Percentiles rank a stretch among this genome's conserved stretches.
phyloP scores from a whole-genome alignment of 148 eudicot species.

The Vaccinium myrtillus region DNA sequence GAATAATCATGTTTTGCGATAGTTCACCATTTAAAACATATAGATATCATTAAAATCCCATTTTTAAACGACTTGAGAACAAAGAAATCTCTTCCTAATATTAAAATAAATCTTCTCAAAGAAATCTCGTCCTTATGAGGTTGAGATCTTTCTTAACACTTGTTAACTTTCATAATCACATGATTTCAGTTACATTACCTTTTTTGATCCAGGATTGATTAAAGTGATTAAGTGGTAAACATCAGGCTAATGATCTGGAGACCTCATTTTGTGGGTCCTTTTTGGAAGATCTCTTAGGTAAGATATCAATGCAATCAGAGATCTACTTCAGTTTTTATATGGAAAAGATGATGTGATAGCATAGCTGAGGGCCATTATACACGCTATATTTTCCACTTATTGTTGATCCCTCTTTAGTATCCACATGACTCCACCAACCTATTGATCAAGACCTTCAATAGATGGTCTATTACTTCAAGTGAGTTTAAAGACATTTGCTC shows the following conservation, averaged over 20 bases:
- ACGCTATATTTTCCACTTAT: not conserved
- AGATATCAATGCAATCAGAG: conserved; percentile 29
- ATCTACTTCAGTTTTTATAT: conserved; percentile 7
- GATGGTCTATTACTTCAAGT: conserved; percentile 39
- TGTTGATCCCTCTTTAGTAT: not conserved
- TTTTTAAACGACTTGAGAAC: conserved; percentile 12
- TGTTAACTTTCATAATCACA: conserved; percentile 17
- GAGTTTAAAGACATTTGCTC: conserved; percentile 11
- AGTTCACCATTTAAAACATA: not conserved
- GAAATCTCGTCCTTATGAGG: not conserved
- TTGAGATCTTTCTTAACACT: not conserved
- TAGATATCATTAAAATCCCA: not conserved
- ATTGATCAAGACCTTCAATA: conserved; percentile 32
- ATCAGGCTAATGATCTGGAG: not conserved
- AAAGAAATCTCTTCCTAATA: not conserved
- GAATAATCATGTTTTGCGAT: not conserved
- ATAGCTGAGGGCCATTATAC: conserved; percentile 22
- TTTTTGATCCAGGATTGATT: conserved; percentile 8
- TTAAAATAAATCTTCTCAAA: not conserved
- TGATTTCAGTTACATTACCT: conserved; percentile 18
- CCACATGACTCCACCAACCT: conserved; percentile 25
- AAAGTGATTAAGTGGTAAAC: not conserved
- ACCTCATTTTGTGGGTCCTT: conserved; percentile 23
- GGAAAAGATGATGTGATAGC: conserved; percentile 27
- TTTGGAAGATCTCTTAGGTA: conserved; percentile 37